These are phyloP conservation scores for Chalaropsis ovoidea DNA, from an alignment of 2,329 filamentous ascomycete species.

Conservation along the genomic window DNA sequence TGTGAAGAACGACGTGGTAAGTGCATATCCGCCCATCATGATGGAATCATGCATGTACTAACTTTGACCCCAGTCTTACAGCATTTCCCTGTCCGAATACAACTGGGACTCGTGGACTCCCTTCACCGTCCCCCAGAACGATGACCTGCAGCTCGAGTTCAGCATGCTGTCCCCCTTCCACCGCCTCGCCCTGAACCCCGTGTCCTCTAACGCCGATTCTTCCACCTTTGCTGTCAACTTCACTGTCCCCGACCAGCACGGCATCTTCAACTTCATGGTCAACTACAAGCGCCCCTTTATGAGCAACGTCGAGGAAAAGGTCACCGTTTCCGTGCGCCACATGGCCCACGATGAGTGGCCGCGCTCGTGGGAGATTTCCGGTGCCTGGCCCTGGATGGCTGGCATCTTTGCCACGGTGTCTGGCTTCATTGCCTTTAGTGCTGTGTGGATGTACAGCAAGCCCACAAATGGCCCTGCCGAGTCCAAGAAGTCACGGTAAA, in stretches of 20 bases:
- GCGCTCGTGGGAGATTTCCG: conserved; percentile 77
- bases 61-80: conserved; percentile 55
- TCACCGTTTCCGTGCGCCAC: conserved; percentile 86
- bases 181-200: conserved; percentile 60
- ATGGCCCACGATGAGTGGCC: conserved; percentile 97
- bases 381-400: conserved; percentile 87
- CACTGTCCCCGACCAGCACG: conserved; percentile 87
- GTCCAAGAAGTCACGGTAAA: conserved; percentile 42
- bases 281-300: conserved; percentile 96
- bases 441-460: conserved; percentile 70
- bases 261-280: conserved; percentile 96
- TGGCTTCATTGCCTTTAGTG: conserved; percentile 77
- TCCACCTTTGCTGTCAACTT: conserved; percentile 68
- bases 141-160: conserved; percentile 87
- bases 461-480: conserved; percentile 34
- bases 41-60: conserved; percentile 30
- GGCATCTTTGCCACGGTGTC: conserved; percentile 74
- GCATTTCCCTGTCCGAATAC: conserved; percentile 83
- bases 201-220: conserved; percentile 51
- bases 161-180: conserved; percentile 98
- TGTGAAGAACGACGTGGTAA: conserved; percentile 91
- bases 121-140: conserved; percentile 58
- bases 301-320: conserved; percentile 83
- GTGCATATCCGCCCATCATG: conserved; percentile 36
- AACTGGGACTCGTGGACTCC: conserved; percentile 61